Conservation (phyloP, 352 stramenopile genomes). For the Pythium periplocum region DNA sequence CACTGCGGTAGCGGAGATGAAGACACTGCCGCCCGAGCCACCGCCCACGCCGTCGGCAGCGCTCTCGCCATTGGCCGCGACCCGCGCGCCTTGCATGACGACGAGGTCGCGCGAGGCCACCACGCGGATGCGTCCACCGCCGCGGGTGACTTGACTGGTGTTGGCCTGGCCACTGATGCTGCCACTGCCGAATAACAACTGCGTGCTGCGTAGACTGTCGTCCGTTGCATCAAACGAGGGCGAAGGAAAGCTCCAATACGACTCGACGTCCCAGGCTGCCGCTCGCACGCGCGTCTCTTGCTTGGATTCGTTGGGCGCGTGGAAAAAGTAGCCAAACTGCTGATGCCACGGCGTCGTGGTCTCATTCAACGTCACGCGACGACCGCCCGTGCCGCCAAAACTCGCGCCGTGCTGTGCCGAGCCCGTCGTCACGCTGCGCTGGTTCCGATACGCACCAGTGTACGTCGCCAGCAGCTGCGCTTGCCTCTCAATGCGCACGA, state of each 20-base stretch:
- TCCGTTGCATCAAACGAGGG: neutral
- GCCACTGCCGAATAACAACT: constrained; percentile 45
- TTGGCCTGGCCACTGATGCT: constrained; percentile 7
- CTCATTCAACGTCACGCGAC: constrained; percentile 25
- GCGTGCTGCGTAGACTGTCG: constrained; percentile 1
- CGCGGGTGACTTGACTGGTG: constrained; percentile 1
- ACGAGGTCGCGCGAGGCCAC: constrained; percentile 63
- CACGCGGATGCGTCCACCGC: constrained; percentile 55
- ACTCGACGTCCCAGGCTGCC: constrained; percentile 42
- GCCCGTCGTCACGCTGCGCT: constrained; percentile 28
- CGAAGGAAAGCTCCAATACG: constrained; percentile 27
- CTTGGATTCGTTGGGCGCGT: constrained; percentile 27
- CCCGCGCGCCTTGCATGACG: constrained; percentile 42
- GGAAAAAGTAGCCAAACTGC: constrained; percentile 42
- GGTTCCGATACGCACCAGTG: constrained; percentile 21
- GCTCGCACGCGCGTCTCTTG: constrained; percentile 1
- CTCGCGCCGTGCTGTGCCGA: constrained; percentile 42
- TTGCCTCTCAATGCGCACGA: constrained; percentile 45
- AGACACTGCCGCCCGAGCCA: constrained; percentile 51
- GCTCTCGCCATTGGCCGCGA: constrained; percentile 45
- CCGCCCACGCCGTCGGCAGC: constrained; percentile 32
- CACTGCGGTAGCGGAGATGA: constrained; percentile 39
- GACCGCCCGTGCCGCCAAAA: constrained; percentile 47
- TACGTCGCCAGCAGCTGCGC: constrained; percentile 33
- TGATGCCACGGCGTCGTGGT: constrained; percentile 26